Base-by-base conservation (phyloP, 164 flowering plant species). In the Annona squamosa region DNA sequence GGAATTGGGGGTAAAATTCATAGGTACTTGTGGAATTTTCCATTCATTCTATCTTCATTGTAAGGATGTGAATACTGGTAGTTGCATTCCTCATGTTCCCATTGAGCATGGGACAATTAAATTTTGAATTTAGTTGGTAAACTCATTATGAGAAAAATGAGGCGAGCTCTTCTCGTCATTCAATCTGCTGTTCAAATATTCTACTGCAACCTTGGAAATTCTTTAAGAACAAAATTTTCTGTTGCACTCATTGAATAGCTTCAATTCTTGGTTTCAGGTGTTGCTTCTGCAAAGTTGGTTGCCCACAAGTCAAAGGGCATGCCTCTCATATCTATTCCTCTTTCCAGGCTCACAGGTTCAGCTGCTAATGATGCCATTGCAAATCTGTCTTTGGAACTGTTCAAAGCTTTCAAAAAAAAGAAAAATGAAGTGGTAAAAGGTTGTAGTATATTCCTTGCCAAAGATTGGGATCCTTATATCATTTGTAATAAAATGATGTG, bases 231-330 rank as follows among this genome's bases (percentile, higher is more conserved):
- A 41, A 71, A 59, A 42, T 52, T 2, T 10, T 3, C 17, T 52
- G 59, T 52, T 10, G 59, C 59, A 52, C 59, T 2, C 13, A 16
- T 10, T 52, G 9, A 9, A 52, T 52, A 6, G 0, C 0, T 52
- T 52, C 10, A 52, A 16, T 52, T 73, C 16, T 10, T 62, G 6
- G 41, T 74, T 68, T 67, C 84, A 89, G 96, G 86, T 78, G 87
- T 82, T 64, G 68, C 69, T 26, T 46, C 37, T 80, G 97, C 91
- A 61, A 90, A 84, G 74, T 79, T 94, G 74, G 79, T 88, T 66
- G 94, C 94, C 78, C 98, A 88, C 68, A 91, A 90, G 73, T 82
- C 91, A 7, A 91, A 90, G 81, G 98, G 94, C 59, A 87, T 94
- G 98, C 97, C 98, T 43, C 75, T 82, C 9, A 74, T 92, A 43